Evolutionary conservation across 1,139 yeast genomes (phyloP).

Genomic region (Suhomyces wounanorum): DNA sequence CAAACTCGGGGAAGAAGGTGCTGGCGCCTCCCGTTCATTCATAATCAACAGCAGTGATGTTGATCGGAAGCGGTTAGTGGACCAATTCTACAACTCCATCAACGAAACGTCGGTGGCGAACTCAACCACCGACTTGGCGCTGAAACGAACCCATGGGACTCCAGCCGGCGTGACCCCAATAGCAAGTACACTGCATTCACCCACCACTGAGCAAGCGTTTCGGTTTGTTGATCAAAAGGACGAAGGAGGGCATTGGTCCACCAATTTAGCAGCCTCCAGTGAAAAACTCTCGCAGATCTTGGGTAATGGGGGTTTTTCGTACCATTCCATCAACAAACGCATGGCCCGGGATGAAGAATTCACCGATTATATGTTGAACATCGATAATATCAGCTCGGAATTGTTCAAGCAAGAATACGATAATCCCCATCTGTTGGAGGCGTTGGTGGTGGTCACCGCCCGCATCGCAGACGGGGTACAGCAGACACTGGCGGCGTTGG

Average conservation of each 20-base stretch:
- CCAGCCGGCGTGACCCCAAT: constrained; percentile 4
- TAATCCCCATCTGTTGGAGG: constrained; percentile 10
- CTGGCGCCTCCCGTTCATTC: constrained; percentile 8
- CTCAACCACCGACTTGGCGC: constrained; percentile 8
- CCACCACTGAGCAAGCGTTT: constrained; percentile 12
- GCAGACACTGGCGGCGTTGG: constrained; percentile 4
- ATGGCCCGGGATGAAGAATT: constrained; percentile 29
- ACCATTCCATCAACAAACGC: constrained; percentile 17
- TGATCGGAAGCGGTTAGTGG: constrained; percentile 40
- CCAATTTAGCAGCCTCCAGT: constrained; percentile 8
- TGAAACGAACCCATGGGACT: constrained; percentile 5
- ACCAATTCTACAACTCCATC: constrained; percentile 38
- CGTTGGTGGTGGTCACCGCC: constrained; percentile 10
- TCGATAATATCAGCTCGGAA: constrained; percentile 35
- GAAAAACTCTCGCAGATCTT: constrained; percentile 22
- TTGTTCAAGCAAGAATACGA: constrained; percentile 11
- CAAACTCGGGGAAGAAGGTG: constrained; percentile 9
- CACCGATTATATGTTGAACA: constrained; percentile 34
- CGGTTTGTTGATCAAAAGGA: constrained; percentile 9
- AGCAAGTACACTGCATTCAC: constrained; percentile 8
- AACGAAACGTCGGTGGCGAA: constrained; percentile 14
- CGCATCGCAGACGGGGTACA: constrained; percentile 9
- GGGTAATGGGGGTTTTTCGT: constrained; percentile 28
- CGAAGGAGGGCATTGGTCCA: neutral
- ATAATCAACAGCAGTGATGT: constrained; percentile 13